Percentiles rank a stretch among this genome's conserved stretches.
Evolutionary conservation across 257 asterid species (phyloP).

Genomic region (Cruciata laevipes): DNA sequence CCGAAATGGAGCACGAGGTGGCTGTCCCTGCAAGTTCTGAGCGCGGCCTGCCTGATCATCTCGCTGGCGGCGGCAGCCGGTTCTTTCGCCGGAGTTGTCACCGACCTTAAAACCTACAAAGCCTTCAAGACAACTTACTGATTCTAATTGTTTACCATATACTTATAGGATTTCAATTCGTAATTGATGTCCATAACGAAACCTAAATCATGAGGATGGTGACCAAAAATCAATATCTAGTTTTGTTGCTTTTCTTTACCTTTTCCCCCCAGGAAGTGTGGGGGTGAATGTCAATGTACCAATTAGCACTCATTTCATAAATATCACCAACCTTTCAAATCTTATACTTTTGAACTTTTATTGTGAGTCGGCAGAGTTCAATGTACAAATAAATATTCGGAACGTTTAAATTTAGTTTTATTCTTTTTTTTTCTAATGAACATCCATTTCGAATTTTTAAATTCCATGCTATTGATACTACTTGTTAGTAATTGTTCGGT

Average conservation of each 20-base stretch:
- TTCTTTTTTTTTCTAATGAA: neutral
- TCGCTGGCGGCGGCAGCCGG: conserved; percentile 67
- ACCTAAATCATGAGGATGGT: conserved; percentile 12
- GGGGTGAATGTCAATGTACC: conserved; percentile 15
- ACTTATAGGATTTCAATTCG: conserved; percentile 20
- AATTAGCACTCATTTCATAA: conserved; percentile 14
- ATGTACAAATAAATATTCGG: no score
- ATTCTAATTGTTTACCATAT: neutral
- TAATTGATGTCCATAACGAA: conserved; percentile 18
- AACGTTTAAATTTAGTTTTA: no score
- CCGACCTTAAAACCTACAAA: conserved; percentile 58
- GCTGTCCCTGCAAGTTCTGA: conserved; percentile 46
- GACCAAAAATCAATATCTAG: conserved; percentile 10
- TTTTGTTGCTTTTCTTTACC: neutral
- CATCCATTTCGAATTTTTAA: no score
- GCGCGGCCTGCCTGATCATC: conserved; percentile 51
- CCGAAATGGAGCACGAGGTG: conserved; percentile 69
- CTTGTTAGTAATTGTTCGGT: no score
- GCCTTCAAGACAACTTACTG: conserved; percentile 45
- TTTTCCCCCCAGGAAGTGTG: neutral
- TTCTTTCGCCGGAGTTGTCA: conserved; percentile 62
- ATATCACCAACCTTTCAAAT: conserved; percentile 9
- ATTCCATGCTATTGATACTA: no score
- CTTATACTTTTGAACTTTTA: neutral
- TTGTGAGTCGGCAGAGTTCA: neutral